Evolutionary conservation across 208 protist species (phyloP), one percentile per base, ranked within the genome.

Genomic region (Acanthamoeba polyphaga): DNA sequence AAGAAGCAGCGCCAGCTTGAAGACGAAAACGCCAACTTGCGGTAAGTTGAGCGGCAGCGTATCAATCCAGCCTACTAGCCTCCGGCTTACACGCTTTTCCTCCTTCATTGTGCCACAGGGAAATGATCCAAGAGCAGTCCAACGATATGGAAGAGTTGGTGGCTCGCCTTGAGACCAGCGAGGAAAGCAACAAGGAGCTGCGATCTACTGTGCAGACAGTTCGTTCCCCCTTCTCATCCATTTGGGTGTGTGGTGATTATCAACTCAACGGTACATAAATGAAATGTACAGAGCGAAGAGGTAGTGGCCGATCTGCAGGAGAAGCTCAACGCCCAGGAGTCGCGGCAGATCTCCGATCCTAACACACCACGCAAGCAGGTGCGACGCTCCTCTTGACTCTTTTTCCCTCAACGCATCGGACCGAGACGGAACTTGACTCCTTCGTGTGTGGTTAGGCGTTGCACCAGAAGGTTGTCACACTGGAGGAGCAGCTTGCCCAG

Each of bases 111-210:
- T 43, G 43, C 34, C 22, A 34, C 29, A 88, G 80, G 46, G 51
- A 88, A 10, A 4, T 66, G 22, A 8, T 88, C 49, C 80, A 46
- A 12, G 51, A 88, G 53, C 80, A 88, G 53, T 24, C 80, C 27
- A 43, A 19, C n/a, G 53, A 88, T 32, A 43, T 88, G 80, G 80
- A 88, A 88, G 53, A 66, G 80, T 64, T 88, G 51, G 32, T 66
- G 80, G 80, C 80, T 19, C 46, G 80, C 29, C 53, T 88, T 15
- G 80, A 88, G 53, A 46, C 9, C n/a, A 88, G 51, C 80, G 53
- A 88, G 24, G 19, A 43, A 17, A n/a, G 43, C 3, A 64, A 34
- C 80, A 34, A 88, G 80, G 80, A 88, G 34, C 27, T 88, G 51
- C 51, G 64, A 88, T 64, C 27, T 34, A 24, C 51, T 15, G 12